These are phyloP conservation scores for Pilatotrama ljubarskyi DNA, from an alignment of 768 basidiomycete genomes.

Conservation along the genomic window DNA sequence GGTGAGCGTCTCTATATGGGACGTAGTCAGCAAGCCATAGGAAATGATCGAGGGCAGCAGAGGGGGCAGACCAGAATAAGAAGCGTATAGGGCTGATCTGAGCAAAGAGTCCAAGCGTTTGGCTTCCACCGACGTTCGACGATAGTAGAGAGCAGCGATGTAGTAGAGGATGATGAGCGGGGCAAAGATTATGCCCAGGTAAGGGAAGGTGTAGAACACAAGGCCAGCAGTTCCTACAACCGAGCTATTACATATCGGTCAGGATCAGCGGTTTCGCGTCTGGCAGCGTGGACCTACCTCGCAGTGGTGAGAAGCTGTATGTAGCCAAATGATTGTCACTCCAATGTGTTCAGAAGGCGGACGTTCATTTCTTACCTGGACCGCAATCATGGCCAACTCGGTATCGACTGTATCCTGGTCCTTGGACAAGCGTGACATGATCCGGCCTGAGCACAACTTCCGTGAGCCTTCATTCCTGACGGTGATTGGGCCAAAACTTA, in stretches of 20 bases:
- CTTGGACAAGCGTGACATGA: constrained; percentile 58
- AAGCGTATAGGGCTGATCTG: constrained; percentile 57
- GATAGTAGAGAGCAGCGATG: constrained; percentile 54
- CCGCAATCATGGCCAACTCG: constrained; percentile 46
- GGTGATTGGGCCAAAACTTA: constrained; percentile 24
- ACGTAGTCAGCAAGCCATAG: neutral
- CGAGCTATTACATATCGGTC: constrained; percentile 35
- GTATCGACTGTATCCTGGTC: constrained; percentile 62
- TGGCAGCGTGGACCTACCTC: constrained; percentile 7
- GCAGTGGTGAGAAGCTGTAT: constrained; percentile 27
- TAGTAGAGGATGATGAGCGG: constrained; percentile 57
- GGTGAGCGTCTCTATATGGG: constrained; percentile 53
- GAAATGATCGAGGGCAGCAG: neutral
- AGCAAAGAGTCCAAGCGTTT: constrained; percentile 66
- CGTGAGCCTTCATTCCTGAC: neutral
- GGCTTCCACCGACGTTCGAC: constrained; percentile 60
- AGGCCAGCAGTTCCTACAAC: constrained; percentile 57
- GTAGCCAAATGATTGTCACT: neutral
- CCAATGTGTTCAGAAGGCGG: neutral
- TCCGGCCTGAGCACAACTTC: constrained; percentile 43
- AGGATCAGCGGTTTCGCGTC: neutral
- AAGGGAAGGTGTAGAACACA: constrained; percentile 60
- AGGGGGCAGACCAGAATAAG: constrained; percentile 50
- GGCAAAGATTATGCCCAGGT: constrained; percentile 62
- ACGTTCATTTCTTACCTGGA: constrained; percentile 44